These are phyloP conservation scores for Cadophora sp. DNA, from an alignment of 2,329 filamentous ascomycete species.

Conservation along the genomic window DNA sequence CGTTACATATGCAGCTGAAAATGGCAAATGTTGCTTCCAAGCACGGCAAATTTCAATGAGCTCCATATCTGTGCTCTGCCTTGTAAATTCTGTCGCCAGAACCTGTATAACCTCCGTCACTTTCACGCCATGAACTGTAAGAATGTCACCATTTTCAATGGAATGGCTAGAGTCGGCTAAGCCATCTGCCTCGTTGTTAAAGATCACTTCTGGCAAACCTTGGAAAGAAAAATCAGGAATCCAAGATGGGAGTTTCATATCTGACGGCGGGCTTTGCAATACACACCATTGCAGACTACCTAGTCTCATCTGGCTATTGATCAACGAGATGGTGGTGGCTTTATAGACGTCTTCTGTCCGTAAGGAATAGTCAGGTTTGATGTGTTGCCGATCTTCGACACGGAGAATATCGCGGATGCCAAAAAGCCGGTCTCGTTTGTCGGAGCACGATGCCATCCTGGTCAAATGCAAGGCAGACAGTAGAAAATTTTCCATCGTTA, in stretches of 20 bases:
- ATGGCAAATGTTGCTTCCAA: not conserved
- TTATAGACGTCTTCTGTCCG: not conserved
- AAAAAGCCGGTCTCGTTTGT: constrained; percentile 19
- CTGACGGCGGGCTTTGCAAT: not conserved
- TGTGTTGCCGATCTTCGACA: not conserved
- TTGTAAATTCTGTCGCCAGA: not conserved
- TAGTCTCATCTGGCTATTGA: not conserved
- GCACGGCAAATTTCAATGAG: not conserved
- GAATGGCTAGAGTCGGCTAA: not conserved
- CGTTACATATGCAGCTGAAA: not conserved
- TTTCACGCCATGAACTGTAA: not conserved
- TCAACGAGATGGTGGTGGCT: constrained; percentile 5
- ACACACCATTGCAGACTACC: constrained; percentile 1
- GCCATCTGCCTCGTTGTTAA: not conserved
- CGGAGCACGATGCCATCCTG: not conserved
- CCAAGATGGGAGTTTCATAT: constrained; percentile 18
- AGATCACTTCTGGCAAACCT: not conserved
- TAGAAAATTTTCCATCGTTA: not conserved
- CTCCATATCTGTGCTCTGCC: not conserved
- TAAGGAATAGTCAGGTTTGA: constrained; percentile 17
- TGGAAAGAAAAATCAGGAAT: constrained; percentile 11
- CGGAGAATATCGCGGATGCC: constrained; percentile 6
- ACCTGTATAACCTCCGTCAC: not conserved
- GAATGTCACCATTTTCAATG: not conserved
- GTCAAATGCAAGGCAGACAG: not conserved